phyloP scores from a whole-genome alignment of 2,329 filamentous ascomycete genomes.

The Fonsecaea multimorphosa region DNA sequence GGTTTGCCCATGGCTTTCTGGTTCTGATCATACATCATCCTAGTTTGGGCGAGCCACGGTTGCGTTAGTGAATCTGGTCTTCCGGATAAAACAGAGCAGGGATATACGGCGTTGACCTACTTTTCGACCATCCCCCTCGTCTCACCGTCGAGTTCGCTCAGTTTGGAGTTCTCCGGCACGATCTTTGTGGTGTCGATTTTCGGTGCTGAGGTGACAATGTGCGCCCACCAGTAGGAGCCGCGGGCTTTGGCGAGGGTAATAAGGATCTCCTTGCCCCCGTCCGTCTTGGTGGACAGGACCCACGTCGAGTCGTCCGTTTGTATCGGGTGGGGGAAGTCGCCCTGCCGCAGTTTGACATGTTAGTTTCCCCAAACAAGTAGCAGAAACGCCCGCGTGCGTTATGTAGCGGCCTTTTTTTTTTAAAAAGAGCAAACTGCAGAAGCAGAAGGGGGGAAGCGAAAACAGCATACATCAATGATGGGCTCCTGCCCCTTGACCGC shows the following conservation, averaged over 20 bases:
- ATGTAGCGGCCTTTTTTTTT: background rate
- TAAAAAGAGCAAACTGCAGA: background rate
- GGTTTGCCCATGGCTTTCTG: constrained; percentile 93
- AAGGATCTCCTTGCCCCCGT: constrained; percentile 72
- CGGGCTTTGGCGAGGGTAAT: constrained; percentile 94
- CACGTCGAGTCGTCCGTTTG: constrained; percentile 88
- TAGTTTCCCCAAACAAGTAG: too few relatives aligned
- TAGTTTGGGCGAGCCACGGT: background rate
- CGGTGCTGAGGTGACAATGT: constrained; percentile 84
- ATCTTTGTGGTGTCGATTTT: constrained; percentile 97
- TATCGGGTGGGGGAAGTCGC: constrained; percentile 81
- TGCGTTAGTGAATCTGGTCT: background rate
- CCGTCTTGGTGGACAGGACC: constrained; percentile 76
- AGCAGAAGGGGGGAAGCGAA: background rate
- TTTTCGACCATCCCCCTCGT: constrained; percentile 98
- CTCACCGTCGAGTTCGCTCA: constrained; percentile 92
- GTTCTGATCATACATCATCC: constrained; percentile 98
- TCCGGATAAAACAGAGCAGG: background rate
- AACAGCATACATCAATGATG: constrained; percentile 71
- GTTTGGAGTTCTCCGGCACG: constrained; percentile 86
- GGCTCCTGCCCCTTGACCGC: constrained; percentile 87
- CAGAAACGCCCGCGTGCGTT: too few relatives aligned
- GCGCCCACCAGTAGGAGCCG: constrained; percentile 98
- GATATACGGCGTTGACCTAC: too few relatives aligned
- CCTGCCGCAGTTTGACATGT: constrained; percentile 61